These are phyloP conservation scores for Nakaseomyces glabratus DNA, from an alignment of 1,139 yeast genomes.

Conservation along the genomic window DNA sequence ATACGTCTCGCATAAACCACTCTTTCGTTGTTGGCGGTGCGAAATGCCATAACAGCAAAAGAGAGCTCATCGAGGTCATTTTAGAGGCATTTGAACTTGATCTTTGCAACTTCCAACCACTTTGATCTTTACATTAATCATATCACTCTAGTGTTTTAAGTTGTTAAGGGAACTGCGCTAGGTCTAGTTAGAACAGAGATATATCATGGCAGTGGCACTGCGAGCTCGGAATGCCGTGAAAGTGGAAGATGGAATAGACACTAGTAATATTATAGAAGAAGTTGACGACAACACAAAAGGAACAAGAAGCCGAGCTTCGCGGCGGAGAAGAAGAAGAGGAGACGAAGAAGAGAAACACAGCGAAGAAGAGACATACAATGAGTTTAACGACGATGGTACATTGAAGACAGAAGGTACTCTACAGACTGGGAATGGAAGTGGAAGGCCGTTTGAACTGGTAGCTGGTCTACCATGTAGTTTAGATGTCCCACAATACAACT, in stretches of 20 bases:
- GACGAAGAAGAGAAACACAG: conserved; percentile 3
- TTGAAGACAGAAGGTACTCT: conserved; percentile 5
- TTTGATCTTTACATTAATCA: too few relatives aligned
- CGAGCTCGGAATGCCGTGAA: conserved; percentile 1
- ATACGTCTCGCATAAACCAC: too few relatives aligned
- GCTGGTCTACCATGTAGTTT: conserved; percentile 66
- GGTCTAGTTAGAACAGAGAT: too few relatives aligned
- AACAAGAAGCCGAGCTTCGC: not conserved
- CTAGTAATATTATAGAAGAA: conserved; percentile 4
- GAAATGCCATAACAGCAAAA: too few relatives aligned
- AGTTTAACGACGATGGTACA: conserved; percentile 12
- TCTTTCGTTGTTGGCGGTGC: too few relatives aligned
- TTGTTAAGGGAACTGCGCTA: too few relatives aligned
- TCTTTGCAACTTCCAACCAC: too few relatives aligned
- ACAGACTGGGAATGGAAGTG: conserved; percentile 1
- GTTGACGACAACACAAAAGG: not conserved
- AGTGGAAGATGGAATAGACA: conserved; percentile 3
- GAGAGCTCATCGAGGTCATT: too few relatives aligned
- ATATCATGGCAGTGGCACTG: conserved; percentile 1
- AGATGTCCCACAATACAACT: conserved; percentile 47
- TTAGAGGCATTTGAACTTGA: too few relatives aligned
- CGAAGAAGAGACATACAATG: conserved; percentile 9
- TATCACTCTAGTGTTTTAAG: too few relatives aligned
- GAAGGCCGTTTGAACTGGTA: conserved; percentile 39
- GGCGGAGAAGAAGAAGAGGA: conserved; percentile 3